Conservation (phyloP, 768 basidiomycete species). For the Phylloporus arenicola region DNA sequence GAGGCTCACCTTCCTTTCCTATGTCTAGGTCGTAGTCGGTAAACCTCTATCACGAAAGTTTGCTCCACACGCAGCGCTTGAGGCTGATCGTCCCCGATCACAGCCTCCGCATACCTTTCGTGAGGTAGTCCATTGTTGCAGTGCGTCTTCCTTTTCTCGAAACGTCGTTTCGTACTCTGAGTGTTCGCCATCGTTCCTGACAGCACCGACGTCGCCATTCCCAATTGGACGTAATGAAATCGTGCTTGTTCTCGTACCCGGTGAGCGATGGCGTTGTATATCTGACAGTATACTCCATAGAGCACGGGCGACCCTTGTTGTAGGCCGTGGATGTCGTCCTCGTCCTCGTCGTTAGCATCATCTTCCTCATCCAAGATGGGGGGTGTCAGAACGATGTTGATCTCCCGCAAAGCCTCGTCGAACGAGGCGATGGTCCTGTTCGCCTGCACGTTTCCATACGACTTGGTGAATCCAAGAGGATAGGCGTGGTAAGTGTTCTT, state of each 20-base stretch:
- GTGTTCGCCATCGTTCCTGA: neutral
- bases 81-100: neutral
- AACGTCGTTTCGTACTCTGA: neutral
- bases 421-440: neutral
- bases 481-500: neutral
- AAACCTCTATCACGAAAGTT: neutral
- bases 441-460: conserved; percentile 2
- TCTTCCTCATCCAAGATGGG: no score
- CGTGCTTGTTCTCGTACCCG: neutral
- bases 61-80: conserved; percentile 4
- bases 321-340: neutral
- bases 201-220: conserved; percentile 1
- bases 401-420: rapidly evolving
- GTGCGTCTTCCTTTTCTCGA: neutral
- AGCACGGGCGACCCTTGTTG: neutral
- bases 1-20: neutral
- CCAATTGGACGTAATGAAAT: conserved; percentile 4
- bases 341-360: no score
- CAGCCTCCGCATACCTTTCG: neutral
- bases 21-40: neutral
- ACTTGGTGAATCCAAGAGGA: conserved; percentile 1
- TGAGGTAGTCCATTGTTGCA: conserved; percentile 1
- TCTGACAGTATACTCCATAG: neutral
- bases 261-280: conserved; percentile 3
- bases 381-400: neutral